A percentile compares a stretch with the other conserved stretches of the same genome.
These are phyloP conservation scores for Ogataea nonfermentans DNA, from an alignment of 805 yeast species.

Conservation along the genomic window DNA sequence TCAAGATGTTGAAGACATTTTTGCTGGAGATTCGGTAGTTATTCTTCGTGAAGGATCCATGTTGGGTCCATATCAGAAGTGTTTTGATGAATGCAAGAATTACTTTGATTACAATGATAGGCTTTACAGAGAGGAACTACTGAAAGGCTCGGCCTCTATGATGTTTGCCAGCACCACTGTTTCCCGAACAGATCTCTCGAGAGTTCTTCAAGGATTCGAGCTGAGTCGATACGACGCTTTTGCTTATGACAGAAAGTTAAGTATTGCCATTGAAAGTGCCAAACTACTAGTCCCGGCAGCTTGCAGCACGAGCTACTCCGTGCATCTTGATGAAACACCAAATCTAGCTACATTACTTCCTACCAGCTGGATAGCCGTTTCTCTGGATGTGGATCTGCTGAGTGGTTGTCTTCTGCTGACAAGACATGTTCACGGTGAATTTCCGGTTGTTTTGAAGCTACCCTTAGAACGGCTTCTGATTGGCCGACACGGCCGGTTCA, in stretches of 20 bases:
- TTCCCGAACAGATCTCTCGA: slow-evolving; percentile 15
- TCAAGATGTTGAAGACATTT: slow-evolving; percentile 3
- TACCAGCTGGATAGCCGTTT: slow-evolving; percentile 52
- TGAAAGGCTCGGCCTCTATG: slow-evolving; percentile 3
- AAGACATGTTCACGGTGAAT: slow-evolving; percentile 11
- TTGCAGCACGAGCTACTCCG: not conserved
- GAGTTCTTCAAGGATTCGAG: slow-evolving; percentile 20
- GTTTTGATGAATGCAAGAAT: not conserved
- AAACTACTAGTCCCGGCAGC: slow-evolving; percentile 16
- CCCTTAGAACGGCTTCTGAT: slow-evolving; percentile 55
- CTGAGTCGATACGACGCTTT: slow-evolving; percentile 28
- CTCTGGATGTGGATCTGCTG: slow-evolving; percentile 57
- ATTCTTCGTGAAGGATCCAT: not conserved
- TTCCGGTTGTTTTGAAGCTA: slow-evolving; percentile 45
- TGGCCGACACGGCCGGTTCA: slow-evolving; percentile 44
- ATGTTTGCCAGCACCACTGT: slow-evolving; percentile 1
- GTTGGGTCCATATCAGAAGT: not conserved
- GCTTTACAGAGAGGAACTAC: slow-evolving; percentile 3
- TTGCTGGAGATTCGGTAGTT: slow-evolving; percentile 6
- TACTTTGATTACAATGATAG: not conserved
- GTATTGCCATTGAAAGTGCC: slow-evolving; percentile 15
- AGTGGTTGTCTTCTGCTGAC: slow-evolving; percentile 56
- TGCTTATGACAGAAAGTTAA: slow-evolving; percentile 27
- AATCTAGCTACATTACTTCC: slow-evolving; percentile 37
- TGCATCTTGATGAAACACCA: slow-evolving; percentile 9